These are phyloP conservation scores for Fusarium transvaalense DNA, from an alignment of 2,329 filamentous ascomycete genomes.

Conservation along the genomic window DNA sequence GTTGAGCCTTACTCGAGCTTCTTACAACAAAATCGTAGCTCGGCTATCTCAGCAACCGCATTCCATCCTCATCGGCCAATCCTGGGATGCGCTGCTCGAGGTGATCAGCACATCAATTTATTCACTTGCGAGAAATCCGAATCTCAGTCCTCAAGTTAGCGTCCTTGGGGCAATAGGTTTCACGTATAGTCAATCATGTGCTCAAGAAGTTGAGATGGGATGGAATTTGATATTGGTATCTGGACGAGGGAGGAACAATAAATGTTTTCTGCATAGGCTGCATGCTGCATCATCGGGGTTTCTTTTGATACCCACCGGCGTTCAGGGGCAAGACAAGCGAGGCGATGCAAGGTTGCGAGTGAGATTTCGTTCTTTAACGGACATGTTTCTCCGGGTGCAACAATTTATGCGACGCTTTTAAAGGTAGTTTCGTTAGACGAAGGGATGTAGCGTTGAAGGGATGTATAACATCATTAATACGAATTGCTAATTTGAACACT, in stretches of 20 bases:
- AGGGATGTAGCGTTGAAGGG: constrained; percentile 10
- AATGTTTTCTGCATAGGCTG: constrained; percentile 40
- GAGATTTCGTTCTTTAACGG: constrained; percentile 23
- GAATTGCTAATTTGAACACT: constrained; percentile 16
- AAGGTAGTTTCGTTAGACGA: constrained; percentile 30
- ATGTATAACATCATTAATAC: constrained; percentile 41
- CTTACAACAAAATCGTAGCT: constrained; percentile 81
- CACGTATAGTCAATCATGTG: constrained; percentile 26
- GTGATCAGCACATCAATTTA: constrained; percentile 91
- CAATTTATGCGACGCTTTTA: not conserved
- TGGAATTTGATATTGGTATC: constrained; percentile 19
- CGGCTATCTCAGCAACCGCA: constrained; percentile 87
- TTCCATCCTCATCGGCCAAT: constrained; percentile 97
- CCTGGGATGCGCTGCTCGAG: constrained; percentile 85
- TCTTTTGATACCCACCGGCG: constrained; percentile 43
- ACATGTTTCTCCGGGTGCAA: constrained; percentile 18
- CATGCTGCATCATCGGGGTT: constrained; percentile 44
- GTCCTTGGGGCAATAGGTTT: constrained; percentile 38
- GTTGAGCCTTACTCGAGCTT: constrained; percentile 93
- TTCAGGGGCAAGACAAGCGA: constrained; percentile 43
- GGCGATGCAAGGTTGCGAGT: constrained; percentile 29
- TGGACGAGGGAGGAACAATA: constrained; percentile 9
- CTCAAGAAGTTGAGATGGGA: not conserved
- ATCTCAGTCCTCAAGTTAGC: constrained; percentile 50
- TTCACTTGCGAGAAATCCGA: constrained; percentile 75